A percentile compares a stretch with the other conserved stretches of the same genome.
Conservation (phyloP, 257 asterid genomes). For the Cruciata laevipes region DNA sequence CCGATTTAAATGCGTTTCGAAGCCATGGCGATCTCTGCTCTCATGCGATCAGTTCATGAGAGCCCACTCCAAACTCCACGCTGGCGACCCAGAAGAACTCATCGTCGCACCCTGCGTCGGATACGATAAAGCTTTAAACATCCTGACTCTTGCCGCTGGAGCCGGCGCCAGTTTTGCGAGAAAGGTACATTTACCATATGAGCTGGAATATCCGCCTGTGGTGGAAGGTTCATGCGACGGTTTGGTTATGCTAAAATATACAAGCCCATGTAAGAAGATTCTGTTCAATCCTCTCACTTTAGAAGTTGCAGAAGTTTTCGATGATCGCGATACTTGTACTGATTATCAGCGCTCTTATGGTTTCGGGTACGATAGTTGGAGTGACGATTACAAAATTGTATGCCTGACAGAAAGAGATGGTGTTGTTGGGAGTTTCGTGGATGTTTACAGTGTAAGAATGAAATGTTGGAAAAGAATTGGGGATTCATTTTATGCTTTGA, state of each 20-base stretch:
- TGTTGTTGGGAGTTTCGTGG: no score
- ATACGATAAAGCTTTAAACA: neutral
- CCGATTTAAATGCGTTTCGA: neutral
- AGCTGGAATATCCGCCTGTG: neutral
- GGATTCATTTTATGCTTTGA: neutral
- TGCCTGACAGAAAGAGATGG: neutral
- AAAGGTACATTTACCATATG: neutral
- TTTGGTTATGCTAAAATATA: neutral
- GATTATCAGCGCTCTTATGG: neutral
- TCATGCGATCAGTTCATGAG: neutral
- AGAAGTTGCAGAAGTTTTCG: neutral
- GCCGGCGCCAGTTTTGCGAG: neutral
- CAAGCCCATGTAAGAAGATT: neutral
- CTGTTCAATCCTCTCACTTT: neutral
- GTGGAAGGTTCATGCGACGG: neutral
- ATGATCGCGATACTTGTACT: no score
- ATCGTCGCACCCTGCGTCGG: neutral
- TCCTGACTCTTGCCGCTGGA: neutral
- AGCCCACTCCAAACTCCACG: neutral
- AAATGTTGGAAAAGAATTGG: neutral
- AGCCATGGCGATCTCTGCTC: neutral
- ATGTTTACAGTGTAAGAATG: neutral
- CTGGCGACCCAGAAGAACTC: neutral
- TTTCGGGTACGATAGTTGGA: neutral
- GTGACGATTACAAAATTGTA: neutral